These are phyloP conservation scores for Hanseniaspora gamundiae DNA, from an alignment of 1,139 yeast genomes.

Conservation along the genomic window DNA sequence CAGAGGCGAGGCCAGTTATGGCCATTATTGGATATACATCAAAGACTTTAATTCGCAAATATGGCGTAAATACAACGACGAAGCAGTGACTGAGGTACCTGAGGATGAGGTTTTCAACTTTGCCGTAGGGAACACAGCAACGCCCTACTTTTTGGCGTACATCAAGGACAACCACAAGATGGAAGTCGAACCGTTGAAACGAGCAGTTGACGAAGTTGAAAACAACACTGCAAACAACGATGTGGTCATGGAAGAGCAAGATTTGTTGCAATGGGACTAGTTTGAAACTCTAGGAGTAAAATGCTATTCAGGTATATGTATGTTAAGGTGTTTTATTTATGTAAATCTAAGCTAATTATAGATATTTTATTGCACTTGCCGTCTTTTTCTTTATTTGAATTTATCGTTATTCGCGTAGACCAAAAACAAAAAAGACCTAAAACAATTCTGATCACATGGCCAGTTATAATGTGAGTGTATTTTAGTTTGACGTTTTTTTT, in stretches of 20 bases:
- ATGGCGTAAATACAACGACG: conserved; percentile 89
- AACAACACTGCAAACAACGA: not conserved
- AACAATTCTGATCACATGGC: too few relatives aligned
- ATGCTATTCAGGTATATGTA: too few relatives aligned
- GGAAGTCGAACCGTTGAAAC: conserved; percentile 58
- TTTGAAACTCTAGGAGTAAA: too few relatives aligned
- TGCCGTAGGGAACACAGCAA: conserved; percentile 65
- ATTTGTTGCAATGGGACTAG: too few relatives aligned
- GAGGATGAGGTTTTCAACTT: conserved; percentile 63
- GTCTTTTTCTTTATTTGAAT: too few relatives aligned
- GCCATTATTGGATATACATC: conserved; percentile 94
- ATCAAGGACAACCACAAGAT: conserved; percentile 51
- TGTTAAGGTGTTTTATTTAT: too few relatives aligned
- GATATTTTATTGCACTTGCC: too few relatives aligned
- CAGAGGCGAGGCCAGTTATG: conserved; percentile 90
- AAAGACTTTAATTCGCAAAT: conserved; percentile 38
- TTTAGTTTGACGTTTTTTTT: too few relatives aligned
- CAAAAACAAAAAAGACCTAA: too few relatives aligned
- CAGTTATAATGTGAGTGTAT: too few relatives aligned
- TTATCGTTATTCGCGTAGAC: too few relatives aligned
- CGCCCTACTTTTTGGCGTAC: conserved; percentile 85
- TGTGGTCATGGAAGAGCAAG: not conserved
- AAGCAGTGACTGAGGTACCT: conserved; percentile 69
- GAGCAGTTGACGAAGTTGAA: conserved; percentile 24
- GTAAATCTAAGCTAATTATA: too few relatives aligned